Evolutionary conservation across 768 basidiomycete species (phyloP).

Genomic region (Phaeotremella fagi): DNA sequence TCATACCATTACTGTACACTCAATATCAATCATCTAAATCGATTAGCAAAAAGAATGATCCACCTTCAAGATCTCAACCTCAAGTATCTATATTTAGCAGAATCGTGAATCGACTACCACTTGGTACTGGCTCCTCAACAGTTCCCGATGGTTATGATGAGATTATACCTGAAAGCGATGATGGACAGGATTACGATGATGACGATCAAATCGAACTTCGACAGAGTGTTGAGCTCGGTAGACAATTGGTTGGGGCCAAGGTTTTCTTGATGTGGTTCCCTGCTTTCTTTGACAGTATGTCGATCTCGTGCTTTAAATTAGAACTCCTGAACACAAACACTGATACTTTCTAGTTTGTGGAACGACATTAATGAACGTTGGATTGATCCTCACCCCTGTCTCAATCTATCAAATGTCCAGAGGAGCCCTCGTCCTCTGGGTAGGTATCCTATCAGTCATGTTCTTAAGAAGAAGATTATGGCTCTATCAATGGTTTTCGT

Average conservation of each 20-base stretch:
- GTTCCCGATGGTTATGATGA: conserved; percentile 9
- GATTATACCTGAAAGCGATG: conserved; percentile 1
- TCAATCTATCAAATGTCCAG: conserved; percentile 88
- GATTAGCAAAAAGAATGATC: no score
- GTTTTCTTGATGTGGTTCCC: conserved; percentile 44
- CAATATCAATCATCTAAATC: conserved; percentile 48
- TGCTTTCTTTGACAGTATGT: conserved; percentile 45
- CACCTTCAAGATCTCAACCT: not conserved
- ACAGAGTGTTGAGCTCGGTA: not conserved
- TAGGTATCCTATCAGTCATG: conserved; percentile 81
- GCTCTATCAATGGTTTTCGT: conserved; percentile 91
- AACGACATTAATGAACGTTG: conserved; percentile 78
- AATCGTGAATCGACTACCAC: conserved; percentile 12
- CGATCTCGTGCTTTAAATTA: not conserved
- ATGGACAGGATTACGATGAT: conserved; percentile 6
- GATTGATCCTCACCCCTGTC: conserved; percentile 91
- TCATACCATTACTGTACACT: conserved; percentile 33
- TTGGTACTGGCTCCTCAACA: conserved; percentile 7
- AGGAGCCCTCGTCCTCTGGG: conserved; percentile 88
- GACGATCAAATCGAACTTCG: conserved; percentile 8
- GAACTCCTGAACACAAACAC: no score
- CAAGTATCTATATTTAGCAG: conserved; percentile 25
- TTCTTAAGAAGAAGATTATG: conserved; percentile 81
- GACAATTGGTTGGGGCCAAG: conserved; percentile 26
- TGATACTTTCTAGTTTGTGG: conserved; percentile 57